Percentiles rank a stretch among this genome's conserved stretches.
Evolutionary conservation across 139 green algal genomes (phyloP).

Genomic region (Coccomyxa sp.): DNA sequence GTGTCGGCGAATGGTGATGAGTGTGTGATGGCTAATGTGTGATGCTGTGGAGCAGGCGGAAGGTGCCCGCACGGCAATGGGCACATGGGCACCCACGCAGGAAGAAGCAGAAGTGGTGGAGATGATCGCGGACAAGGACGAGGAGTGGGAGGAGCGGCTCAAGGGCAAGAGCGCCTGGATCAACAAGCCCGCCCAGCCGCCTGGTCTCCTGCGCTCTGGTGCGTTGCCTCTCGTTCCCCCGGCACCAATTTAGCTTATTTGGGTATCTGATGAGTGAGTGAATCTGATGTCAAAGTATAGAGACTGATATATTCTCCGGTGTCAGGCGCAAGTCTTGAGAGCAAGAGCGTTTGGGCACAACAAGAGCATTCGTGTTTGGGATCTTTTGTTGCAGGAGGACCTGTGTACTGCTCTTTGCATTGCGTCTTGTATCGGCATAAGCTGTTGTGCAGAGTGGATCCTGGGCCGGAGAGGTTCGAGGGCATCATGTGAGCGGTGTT

Average conservation of each 20-base stretch:
- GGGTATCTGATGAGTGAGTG: no score
- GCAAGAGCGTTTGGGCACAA: not conserved
- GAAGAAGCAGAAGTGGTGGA: slow-evolving; percentile 75
- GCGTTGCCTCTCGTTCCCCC: not conserved
- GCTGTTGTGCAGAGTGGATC: not conserved
- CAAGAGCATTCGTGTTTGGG: no score
- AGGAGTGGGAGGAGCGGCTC: slow-evolving; percentile 66
- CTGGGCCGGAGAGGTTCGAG: not conserved
- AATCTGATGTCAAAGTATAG: not conserved
- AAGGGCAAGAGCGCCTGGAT: slow-evolving; percentile 61
- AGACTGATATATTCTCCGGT: not conserved
- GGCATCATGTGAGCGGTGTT: not conserved
- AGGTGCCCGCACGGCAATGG: slow-evolving; percentile 63
- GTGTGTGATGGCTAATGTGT: not conserved
- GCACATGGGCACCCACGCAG: slow-evolving; percentile 67
- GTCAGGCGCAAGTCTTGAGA: not conserved
- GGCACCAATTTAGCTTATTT: not conserved
- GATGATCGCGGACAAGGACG: slow-evolving; percentile 65
- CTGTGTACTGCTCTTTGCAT: no score
- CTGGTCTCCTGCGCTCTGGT: slow-evolving; percentile 12
- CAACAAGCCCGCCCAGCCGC: slow-evolving; percentile 62
- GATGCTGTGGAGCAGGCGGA: slow-evolving; percentile 25
- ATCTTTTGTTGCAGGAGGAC: not conserved
- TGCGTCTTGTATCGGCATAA: no score
- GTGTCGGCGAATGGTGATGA: not conserved